A percentile compares a stretch with the other conserved stretches of the same genome.
phyloP scores from a whole-genome alignment of 2,329 filamentous ascomycete species.

The Neophaeococcomyces mojaviensis region DNA sequence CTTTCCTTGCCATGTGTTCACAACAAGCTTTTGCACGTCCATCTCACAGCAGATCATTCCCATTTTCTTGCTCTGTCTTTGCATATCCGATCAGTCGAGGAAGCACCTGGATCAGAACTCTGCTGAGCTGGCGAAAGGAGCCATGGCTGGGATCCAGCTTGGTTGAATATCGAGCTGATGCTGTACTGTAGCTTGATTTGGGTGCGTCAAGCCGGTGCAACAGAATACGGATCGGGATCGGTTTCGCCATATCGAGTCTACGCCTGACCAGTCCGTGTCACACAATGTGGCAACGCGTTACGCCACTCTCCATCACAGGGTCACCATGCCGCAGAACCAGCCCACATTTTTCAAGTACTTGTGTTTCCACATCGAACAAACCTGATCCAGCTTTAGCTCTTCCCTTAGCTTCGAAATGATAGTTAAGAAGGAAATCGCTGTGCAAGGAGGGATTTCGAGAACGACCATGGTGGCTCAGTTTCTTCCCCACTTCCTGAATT shows the following conservation, averaged over 20 bases:
- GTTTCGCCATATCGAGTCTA: conserved; percentile 3
- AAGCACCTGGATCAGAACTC: background rate
- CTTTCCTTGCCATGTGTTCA: conserved; percentile 5
- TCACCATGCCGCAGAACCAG: background rate
- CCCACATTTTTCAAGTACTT: conserved; percentile 2
- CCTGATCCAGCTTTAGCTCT: background rate
- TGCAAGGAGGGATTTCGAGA: conserved; percentile 1
- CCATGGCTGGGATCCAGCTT: conserved; percentile 1
- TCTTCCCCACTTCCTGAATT: background rate
- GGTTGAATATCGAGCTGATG: background rate
- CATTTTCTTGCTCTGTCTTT: too few species aligned
- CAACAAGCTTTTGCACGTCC: conserved; percentile 2
- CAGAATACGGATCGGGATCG: conserved; percentile 1
- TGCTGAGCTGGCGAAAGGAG: background rate
- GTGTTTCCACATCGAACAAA: background rate
- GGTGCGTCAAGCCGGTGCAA: conserved; percentile 1
- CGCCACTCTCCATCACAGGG: background rate
- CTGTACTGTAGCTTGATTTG: conserved; percentile 5
- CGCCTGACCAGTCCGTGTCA: background rate
- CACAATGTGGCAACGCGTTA: conserved; percentile 3
- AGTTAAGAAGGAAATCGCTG: conserved; percentile 1
- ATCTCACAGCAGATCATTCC: background rate
- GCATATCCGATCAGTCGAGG: too few species aligned
- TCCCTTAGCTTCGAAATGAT: conserved; percentile 2
- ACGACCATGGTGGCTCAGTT: conserved; percentile 8